Conservation (phyloP, 768 basidiomycete genomes). For the Auricularia cornea region DNA sequence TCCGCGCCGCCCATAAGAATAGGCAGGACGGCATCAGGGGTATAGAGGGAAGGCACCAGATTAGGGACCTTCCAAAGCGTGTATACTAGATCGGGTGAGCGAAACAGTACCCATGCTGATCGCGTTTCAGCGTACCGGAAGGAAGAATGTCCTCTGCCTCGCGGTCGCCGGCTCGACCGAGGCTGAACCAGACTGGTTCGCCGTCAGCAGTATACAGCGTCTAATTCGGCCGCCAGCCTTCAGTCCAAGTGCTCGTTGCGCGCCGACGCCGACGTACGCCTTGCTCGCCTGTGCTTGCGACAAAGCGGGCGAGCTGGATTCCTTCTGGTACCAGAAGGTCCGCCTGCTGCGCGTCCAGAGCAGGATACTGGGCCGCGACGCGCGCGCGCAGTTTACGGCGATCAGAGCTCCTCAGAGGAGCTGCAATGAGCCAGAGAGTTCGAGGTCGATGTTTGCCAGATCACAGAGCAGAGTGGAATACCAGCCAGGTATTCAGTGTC, state of each 20-base stretch:
- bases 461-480: not conserved
- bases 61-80: conserved; percentile 69
- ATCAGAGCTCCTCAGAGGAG: conserved; percentile 66
- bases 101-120: not conserved
- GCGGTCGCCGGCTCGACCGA: conserved; percentile 43
- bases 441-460: not conserved
- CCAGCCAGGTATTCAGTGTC: not conserved
- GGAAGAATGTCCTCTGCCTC: conserved; percentile 57
- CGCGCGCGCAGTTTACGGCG: conserved; percentile 62
- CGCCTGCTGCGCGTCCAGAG: conserved; percentile 42
- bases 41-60: conserved; percentile 62
- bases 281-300: conserved; percentile 51
- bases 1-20: conserved; percentile 73
- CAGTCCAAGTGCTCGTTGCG: not conserved
- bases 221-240: conserved; percentile 52
- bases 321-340: conserved; percentile 70
- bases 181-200: conserved; percentile 71
- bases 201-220: conserved; percentile 35
- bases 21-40: conserved; percentile 62
- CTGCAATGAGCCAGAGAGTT: conserved; percentile 17
- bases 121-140: conserved; percentile 34
- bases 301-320: conserved; percentile 58
- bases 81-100: conserved; percentile 38
- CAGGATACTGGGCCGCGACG: conserved; percentile 37
- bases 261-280: conserved; percentile 41